Evolutionary conservation across 371 early-diverging fungal genomes (phyloP).

Genomic region (Mucor velutinosus): DNA sequence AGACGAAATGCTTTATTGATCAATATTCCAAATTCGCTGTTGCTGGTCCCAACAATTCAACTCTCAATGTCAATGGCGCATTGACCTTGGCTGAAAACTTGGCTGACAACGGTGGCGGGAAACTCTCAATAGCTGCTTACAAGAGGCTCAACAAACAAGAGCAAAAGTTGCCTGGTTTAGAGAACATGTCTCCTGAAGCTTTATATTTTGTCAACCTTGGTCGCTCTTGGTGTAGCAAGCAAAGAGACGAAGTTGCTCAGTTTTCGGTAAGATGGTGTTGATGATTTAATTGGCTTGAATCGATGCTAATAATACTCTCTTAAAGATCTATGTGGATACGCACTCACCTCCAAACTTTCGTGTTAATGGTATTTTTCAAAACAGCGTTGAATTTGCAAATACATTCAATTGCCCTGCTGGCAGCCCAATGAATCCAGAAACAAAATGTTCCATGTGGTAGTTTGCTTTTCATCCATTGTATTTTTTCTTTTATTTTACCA

Average conservation of each 20-base stretch:
- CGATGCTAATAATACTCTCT: neutral
- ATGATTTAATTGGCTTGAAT: neutral
- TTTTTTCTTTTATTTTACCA: neutral
- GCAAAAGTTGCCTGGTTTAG: conserved; percentile 21
- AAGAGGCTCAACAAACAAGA: neutral
- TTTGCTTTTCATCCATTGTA: neutral
- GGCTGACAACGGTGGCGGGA: conserved; percentile 77
- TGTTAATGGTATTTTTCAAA: conserved; percentile 56
- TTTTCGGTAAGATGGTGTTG: conserved; percentile 16
- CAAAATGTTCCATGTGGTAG: conserved; percentile 49
- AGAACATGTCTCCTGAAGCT: conserved; percentile 39
- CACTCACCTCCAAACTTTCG: conserved; percentile 55
- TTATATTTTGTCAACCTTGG: conserved; percentile 50
- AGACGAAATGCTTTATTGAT: conserved; percentile 60
- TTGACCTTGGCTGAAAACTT: conserved; percentile 75
- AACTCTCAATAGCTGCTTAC: conserved; percentile 44
- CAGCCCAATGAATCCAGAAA: conserved; percentile 49
- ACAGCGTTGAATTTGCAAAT: conserved; percentile 55
- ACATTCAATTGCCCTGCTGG: conserved; percentile 55
- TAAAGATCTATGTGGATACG: conserved; percentile 30
- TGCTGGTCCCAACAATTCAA: conserved; percentile 23
- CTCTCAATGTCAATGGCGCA: conserved; percentile 43
- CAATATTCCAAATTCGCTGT: conserved; percentile 57
- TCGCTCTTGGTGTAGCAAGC: conserved; percentile 41
- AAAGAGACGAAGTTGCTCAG: conserved; percentile 17